Evolutionary conservation across 345 rosid genomes (phyloP).

Genomic region (Chamaenerion angustifolium): DNA sequence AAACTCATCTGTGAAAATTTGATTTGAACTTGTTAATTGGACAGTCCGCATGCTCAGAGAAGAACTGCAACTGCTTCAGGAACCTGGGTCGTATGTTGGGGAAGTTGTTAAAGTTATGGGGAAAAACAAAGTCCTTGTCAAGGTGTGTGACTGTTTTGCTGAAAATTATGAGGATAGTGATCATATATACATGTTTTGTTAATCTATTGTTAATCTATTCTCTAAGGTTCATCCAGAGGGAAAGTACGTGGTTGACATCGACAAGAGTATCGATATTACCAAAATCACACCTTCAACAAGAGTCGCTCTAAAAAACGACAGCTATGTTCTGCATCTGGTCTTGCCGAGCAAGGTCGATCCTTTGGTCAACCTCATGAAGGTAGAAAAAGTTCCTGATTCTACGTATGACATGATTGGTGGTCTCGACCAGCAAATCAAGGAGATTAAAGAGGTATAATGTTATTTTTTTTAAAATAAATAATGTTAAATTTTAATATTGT

Average conservation of each 20-base stretch:
- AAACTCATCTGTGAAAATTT: too few species aligned
- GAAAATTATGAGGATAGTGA: too few species aligned
- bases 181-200: background rate
- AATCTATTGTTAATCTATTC: slow-evolving; percentile 1
- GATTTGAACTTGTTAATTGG: background rate
- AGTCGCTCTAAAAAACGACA: slow-evolving; percentile 91
- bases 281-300: slow-evolving; percentile 84
- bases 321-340: slow-evolving; percentile 83
- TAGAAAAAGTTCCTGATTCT: slow-evolving; percentile 97
- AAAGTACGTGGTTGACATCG: slow-evolving; percentile 86
- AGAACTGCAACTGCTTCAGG: slow-evolving; percentile 88
- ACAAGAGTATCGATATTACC: slow-evolving; percentile 81
- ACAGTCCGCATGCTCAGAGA: slow-evolving; percentile 88
- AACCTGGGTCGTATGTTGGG: slow-evolving; percentile 96
- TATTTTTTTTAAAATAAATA: too few species aligned
- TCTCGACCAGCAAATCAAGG: slow-evolving; percentile 96
- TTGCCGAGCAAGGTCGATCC: slow-evolving; percentile 93
- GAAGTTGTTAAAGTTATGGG: slow-evolving; percentile 98
- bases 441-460: slow-evolving; percentile 71
- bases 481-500: too few species aligned
- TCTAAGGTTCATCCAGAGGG: slow-evolving; percentile 94
- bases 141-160: slow-evolving; percentile 26
- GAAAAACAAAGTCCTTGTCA: slow-evolving; percentile 80
- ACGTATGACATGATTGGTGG: slow-evolving; percentile 99
- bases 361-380: slow-evolving; percentile 93